Base-by-base conservation (phyloP, 768 basidiomycete species). In the Vishniacozyma victoriae region DNA sequence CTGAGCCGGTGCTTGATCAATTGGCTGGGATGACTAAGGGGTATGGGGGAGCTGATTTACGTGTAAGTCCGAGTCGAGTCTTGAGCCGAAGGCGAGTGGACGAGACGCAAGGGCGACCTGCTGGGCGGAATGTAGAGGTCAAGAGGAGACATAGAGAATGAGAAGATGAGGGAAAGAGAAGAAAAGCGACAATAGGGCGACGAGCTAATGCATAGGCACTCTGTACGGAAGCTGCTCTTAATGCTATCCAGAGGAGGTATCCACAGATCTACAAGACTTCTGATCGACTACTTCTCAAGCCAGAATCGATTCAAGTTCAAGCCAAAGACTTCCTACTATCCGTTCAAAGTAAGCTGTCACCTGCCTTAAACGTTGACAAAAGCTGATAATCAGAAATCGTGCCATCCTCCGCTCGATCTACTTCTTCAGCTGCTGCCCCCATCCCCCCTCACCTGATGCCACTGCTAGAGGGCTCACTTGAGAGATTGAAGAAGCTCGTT, bases 291-390 rank as follows among this genome's bases (percentile, higher is more conserved):
- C 65, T 90, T 41, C 76, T 97, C 46, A 80, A 87, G 55, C 86
- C 92, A 5, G 85, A 87, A 61, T 82, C 83, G 1, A 95, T 97
- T 54, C 77, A 78, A 25, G 82, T 96, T 15, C 80, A 84, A 26
- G 76, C 95, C 41, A 78, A 87, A 33, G 95, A 99, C 69, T 99
- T 99, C 67, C 89, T 96, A 89, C 85, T 93, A 61, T 88, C 93
- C 1, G 82, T 95, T 48, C 90, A 95, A 73, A 93, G 93, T 95
- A 61, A 44, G 83, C 75, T 23, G 18, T 27, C n/a, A 29, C 24
- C n/a, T n/a, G 18, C 15, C 24, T 25, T 18, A 19, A 16, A 44
- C 14, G 27, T 7, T 5, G 19, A 26, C 12, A 43, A 20, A 33
- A 14, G 16, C 48, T 46, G 4, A 46, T 16, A 39, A 25, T 23